phyloP scores from a whole-genome alignment of 768 basidiomycete genomes.

The Leccinum subgranulosum region DNA sequence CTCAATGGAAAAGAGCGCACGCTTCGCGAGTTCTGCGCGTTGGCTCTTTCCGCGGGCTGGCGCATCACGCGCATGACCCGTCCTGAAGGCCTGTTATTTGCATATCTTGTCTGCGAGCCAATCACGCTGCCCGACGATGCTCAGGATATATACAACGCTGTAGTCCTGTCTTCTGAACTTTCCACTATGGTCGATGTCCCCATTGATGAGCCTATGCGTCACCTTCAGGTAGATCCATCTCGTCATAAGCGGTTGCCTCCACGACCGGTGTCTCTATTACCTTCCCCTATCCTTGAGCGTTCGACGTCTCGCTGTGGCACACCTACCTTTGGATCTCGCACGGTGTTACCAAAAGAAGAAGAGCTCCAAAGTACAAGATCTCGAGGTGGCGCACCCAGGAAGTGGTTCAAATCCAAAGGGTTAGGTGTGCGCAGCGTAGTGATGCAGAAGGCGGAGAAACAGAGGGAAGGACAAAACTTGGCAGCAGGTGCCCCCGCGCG shows the following conservation, averaged over 20 bases:
- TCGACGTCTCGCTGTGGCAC: constrained; percentile 55
- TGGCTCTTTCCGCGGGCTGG: constrained; percentile 60
- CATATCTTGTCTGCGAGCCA: constrained; percentile 68
- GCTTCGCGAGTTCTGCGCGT: constrained; percentile 54
- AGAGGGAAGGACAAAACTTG: constrained; percentile 13
- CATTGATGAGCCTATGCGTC: constrained; percentile 3
- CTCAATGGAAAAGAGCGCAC: constrained; percentile 74
- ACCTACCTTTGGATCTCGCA: constrained; percentile 59
- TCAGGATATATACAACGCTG: constrained; percentile 21
- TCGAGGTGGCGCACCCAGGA: constrained; percentile 19
- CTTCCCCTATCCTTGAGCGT: constrained; percentile 36
- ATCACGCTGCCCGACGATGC: constrained; percentile 44
- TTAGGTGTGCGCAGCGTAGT: constrained; percentile 24
- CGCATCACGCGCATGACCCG: constrained; percentile 53
- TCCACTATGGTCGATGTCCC: constrained; percentile 12
- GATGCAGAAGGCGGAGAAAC: constrained; percentile 23
- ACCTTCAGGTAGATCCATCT: not conserved
- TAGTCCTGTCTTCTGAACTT: constrained; percentile 15
- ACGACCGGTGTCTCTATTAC: constrained; percentile 12
- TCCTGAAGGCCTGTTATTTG: constrained; percentile 64
- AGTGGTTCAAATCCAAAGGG: constrained; percentile 30
- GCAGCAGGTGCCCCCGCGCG: not conserved
- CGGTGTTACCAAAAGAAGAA: constrained; percentile 24
- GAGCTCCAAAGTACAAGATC: constrained; percentile 17
- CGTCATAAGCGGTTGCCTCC: constrained; percentile 7